Evolutionary conservation across 768 basidiomycete species (phyloP).

Genomic region (Russula earlei): DNA sequence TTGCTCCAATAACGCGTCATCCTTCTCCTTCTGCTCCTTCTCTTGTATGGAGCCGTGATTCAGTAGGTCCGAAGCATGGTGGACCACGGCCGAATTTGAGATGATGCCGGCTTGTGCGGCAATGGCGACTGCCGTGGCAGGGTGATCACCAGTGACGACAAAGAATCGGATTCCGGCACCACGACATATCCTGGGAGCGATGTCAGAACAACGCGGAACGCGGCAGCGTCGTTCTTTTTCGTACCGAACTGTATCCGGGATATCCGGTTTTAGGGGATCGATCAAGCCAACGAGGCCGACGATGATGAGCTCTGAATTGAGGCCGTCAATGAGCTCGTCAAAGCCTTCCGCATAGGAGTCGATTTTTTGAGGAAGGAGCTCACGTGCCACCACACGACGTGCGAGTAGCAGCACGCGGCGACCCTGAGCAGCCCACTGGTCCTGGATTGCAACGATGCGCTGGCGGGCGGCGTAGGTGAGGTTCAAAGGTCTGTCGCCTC

Average conservation of each 20-base stretch:
- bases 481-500: conserved; percentile 28
- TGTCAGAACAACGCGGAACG: background rate
- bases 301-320: conserved; percentile 39
- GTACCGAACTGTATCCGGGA: conserved; percentile 36
- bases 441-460: conserved; percentile 32
- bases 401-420: conserved; percentile 57
- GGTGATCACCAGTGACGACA: conserved; percentile 55
- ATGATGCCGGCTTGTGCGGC: conserved; percentile 54
- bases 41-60: conserved; percentile 20
- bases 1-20: conserved; percentile 2
- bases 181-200: conserved; percentile 31
- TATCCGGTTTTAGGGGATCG: conserved; percentile 51
- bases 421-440: conserved; percentile 42
- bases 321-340: conserved; percentile 34
- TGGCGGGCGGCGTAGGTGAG: conserved; percentile 27
- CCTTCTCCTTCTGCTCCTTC: conserved; percentile 29
- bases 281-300: conserved; percentile 53
- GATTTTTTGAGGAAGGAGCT: conserved; percentile 26
- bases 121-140: conserved; percentile 52
- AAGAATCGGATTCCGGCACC: conserved; percentile 52
- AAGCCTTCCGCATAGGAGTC: conserved; percentile 29
- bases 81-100: conserved; percentile 29
- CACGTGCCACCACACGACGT: conserved; percentile 32
- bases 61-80: conserved; percentile 32
- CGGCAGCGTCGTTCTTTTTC: background rate